Conservation (phyloP, 2,329 filamentous ascomycete genomes). For the Aspergillus sp. region DNA sequence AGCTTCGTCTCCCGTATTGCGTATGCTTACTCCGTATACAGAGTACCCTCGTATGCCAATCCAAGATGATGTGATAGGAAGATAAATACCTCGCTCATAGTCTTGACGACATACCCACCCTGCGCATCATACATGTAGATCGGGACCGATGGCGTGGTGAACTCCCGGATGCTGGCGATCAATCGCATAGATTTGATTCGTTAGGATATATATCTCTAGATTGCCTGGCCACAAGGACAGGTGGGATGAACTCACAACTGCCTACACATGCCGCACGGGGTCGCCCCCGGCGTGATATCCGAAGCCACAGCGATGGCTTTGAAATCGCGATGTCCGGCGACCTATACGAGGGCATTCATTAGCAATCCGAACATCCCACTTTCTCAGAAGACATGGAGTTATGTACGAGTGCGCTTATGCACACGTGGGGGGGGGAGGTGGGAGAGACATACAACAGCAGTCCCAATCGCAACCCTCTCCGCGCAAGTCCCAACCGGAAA, state of each 20-base stretch:
- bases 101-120: constrained; percentile 47
- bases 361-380: no score
- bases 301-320: constrained; percentile 79
- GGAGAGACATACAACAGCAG: constrained; percentile 52
- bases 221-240: not conserved
- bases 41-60: no score
- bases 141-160: constrained; percentile 59
- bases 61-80: not conserved
- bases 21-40: not conserved
- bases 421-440: not conserved
- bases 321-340: constrained; percentile 48
- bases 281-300: constrained; percentile 57
- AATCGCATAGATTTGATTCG: not conserved
- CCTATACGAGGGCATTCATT: constrained; percentile 15
- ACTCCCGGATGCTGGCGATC: constrained; percentile 57
- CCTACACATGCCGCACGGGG: constrained; percentile 91
- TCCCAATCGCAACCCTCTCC: constrained; percentile 80
- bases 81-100: constrained; percentile 31
- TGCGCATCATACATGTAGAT: constrained; percentile 90
- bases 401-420: constrained; percentile 1
- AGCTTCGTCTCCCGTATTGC: not conserved
- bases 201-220: constrained; percentile 1
- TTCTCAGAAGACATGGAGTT: not conserved
- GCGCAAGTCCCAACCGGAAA: constrained; percentile 96
- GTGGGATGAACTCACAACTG: constrained; percentile 57